Percentiles rank a stretch among this genome's conserved stretches.
These are phyloP conservation scores for Pestalotiopsis sp. DNA, from an alignment of 2,329 filamentous ascomycete species.

Conservation along the genomic window DNA sequence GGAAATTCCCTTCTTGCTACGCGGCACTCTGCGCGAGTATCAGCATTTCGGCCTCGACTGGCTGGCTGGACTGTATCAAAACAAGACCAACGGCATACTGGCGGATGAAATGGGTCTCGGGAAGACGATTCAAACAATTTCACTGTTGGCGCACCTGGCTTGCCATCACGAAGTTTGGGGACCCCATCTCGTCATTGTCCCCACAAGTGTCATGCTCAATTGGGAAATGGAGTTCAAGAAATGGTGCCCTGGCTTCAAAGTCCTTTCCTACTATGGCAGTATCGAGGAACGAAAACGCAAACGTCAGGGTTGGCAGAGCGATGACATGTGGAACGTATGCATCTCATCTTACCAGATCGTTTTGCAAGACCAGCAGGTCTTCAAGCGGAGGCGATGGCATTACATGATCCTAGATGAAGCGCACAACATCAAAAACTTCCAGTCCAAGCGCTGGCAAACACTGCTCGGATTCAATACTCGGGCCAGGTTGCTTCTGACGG, in stretches of 20 bases:
- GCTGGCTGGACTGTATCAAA: conserved; percentile 90
- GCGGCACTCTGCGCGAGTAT: conserved; percentile 90
- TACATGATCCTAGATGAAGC: conserved; percentile 98
- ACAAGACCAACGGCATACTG: conserved; percentile 92
- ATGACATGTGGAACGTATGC: conserved; percentile 94
- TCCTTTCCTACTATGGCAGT: conserved; percentile 93
- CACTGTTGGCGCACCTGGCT: conserved; percentile 88
- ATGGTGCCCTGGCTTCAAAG: conserved; percentile 97
- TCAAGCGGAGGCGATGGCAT: conserved; percentile 92
- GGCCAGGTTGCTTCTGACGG: conserved; percentile 84
- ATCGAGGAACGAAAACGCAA: conserved; percentile 91
- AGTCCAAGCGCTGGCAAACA: conserved; percentile 95
- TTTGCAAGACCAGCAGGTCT: conserved; percentile 89
- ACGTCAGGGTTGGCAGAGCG: conserved; percentile 89
- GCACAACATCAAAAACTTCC: conserved; percentile 99
- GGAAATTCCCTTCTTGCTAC: conserved; percentile 78
- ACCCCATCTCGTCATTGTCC: conserved; percentile 92
- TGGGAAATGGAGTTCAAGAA: conserved; percentile 99
- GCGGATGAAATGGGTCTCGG: conserved; percentile 98
- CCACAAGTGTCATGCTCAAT: conserved; percentile 97
- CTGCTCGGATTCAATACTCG: conserved; percentile 92
- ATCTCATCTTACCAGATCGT: conserved; percentile 98
- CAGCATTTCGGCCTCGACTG: conserved; percentile 97
- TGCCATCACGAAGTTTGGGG: conserved; percentile 93
- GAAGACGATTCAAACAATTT: conserved; percentile 98